Conservation (phyloP, 1,139 yeast species). For the Lodderomyces theae region DNA sequence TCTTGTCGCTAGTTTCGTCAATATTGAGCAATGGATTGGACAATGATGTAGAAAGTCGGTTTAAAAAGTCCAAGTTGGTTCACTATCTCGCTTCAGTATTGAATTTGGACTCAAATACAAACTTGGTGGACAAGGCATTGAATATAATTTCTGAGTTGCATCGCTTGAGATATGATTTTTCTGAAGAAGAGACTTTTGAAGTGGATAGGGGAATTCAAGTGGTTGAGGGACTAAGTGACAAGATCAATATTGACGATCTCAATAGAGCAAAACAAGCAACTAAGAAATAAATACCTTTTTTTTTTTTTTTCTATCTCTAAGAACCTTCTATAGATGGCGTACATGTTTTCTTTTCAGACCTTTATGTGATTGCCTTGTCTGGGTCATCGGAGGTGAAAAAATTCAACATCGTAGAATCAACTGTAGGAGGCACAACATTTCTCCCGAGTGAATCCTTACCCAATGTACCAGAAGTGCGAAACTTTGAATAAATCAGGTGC, state of each 20-base stretch:
- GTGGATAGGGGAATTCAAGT: slow-evolving; percentile 40
- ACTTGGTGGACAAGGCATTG: slow-evolving; percentile 61
- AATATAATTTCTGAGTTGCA: slow-evolving; percentile 51
- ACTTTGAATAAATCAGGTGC: slow-evolving; percentile 31
- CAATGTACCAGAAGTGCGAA: slow-evolving; percentile 21
- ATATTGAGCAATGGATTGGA: slow-evolving; percentile 52
- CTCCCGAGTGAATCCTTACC: slow-evolving; percentile 31
- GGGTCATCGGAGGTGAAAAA: slow-evolving; percentile 54
- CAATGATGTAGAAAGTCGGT: slow-evolving; percentile 32
- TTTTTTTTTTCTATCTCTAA: neutral
- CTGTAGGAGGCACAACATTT: slow-evolving; percentile 29
- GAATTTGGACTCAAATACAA: slow-evolving; percentile 41
- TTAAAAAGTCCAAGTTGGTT: slow-evolving; percentile 44
- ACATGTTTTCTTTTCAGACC: neutral
- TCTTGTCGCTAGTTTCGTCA: slow-evolving; percentile 57
- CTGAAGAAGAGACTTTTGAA: slow-evolving; percentile 41
- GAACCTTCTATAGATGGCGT: neutral
- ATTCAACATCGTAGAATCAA: slow-evolving; percentile 44
- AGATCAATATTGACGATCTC: slow-evolving; percentile 53
- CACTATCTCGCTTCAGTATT: slow-evolving; percentile 37
- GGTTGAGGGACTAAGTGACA: slow-evolving; percentile 45
- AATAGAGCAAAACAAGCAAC: slow-evolving; percentile 46
- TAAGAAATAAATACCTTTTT: neutral
- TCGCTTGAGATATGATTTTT: slow-evolving; percentile 45
- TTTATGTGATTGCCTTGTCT: slow-evolving; percentile 28